A percentile compares a stretch with the other conserved stretches of the same genome.
Evolutionary conservation across 176 grass and related monocot species (phyloP).

Genomic region (Raddia guianensis): DNA sequence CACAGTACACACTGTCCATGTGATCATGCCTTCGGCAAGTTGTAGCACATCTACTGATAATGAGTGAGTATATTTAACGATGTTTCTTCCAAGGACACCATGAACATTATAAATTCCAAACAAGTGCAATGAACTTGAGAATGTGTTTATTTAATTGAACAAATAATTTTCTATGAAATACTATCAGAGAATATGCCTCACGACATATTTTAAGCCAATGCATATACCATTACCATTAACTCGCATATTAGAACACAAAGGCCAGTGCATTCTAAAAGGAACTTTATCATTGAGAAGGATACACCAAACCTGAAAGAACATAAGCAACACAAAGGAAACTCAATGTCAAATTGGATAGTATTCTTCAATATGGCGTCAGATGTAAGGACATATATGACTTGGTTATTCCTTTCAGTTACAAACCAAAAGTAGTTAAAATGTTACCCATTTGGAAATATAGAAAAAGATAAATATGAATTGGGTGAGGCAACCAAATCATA

Average conservation of each 20-base stretch:
- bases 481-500: neutral
- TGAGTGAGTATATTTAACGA: neutral
- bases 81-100: constrained; percentile 28
- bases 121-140: constrained; percentile 2
- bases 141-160: constrained; percentile 30
- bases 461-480: constrained; percentile 7
- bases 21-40: constrained; percentile 10
- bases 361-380: constrained; percentile 3
- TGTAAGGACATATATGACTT: too few relatives aligned
- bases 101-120: constrained; percentile 17
- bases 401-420: too few relatives aligned
- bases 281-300: constrained; percentile 82
- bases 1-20: neutral
- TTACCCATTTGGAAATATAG: too few relatives aligned
- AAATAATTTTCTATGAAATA: constrained; percentile 31
- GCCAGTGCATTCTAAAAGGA: constrained; percentile 93
- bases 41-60: constrained; percentile 12
- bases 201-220: too few relatives aligned
- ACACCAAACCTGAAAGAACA: constrained; percentile 79
- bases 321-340: constrained; percentile 35
- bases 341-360: constrained; percentile 9
- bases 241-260: constrained; percentile 64
- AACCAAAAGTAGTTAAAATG: too few relatives aligned
- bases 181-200: neutral
- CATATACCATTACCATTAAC: constrained; percentile 59